Conservation (phyloP, 805 yeast genomes). For the Wickerhamiella bombiphila region DNA sequence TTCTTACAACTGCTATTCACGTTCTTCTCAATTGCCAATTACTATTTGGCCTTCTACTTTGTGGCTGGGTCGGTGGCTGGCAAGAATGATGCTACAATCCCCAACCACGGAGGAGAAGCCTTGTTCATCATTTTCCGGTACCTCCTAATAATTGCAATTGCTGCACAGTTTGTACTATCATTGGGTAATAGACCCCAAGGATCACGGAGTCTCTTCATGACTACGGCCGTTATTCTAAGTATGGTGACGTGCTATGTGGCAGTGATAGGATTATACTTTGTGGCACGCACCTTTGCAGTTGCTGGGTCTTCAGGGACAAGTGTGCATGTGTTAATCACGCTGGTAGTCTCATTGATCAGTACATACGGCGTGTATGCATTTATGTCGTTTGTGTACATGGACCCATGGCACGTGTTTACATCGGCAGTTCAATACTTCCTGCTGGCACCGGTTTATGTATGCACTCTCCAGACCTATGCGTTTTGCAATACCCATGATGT, state of each 20-base stretch:
- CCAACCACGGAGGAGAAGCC: conserved; percentile 63
- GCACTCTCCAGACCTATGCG: conserved; percentile 88
- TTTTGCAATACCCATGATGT: conserved; percentile 97
- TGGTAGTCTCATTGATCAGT: conserved; percentile 71
- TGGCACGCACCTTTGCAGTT: conserved; percentile 38
- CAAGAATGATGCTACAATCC: conserved; percentile 26
- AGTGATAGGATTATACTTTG: conserved; percentile 69
- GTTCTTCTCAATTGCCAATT: conserved; percentile 85
- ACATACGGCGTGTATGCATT: conserved; percentile 81
- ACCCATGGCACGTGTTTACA: conserved; percentile 92
- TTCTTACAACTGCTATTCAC: conserved; percentile 66
- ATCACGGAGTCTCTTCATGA: conserved; percentile 61
- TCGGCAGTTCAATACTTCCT: conserved; percentile 79
- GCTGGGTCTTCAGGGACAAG: conserved; percentile 16
- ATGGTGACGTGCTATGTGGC: conserved; percentile 71
- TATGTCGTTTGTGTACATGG: conserved; percentile 73
- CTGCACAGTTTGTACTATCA: conserved; percentile 81
- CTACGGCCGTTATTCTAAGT: conserved; percentile 57
- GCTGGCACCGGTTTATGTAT: conserved; percentile 80
- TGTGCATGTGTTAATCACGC: conserved; percentile 40
- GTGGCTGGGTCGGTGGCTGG: conserved; percentile 71
- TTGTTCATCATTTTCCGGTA: conserved; percentile 78
- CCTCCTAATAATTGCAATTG: conserved; percentile 62
- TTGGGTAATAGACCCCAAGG: conserved; percentile 99
- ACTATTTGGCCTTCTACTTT: conserved; percentile 82